Conservation (phyloP, 2,329 filamentous ascomycete genomes). For the Trichoderma afroharzianum region DNA sequence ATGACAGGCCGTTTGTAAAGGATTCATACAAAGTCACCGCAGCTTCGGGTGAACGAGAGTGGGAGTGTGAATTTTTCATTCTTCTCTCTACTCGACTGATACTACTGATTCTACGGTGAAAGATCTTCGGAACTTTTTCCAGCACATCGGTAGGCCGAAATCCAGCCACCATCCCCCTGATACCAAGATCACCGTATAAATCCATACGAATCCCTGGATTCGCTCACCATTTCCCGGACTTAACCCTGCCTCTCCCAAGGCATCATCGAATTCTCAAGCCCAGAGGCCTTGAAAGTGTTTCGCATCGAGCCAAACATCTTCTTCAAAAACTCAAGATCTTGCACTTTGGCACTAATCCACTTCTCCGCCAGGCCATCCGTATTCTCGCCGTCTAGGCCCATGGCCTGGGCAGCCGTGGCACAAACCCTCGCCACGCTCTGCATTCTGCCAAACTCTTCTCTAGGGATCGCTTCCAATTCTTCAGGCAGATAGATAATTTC, state of each 20-base stretch:
- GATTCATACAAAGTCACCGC: not conserved
- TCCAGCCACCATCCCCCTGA: not conserved
- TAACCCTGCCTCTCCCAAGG: not conserved
- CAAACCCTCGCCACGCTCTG: conserved; percentile 26
- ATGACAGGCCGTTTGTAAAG: not conserved
- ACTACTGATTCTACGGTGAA: not conserved
- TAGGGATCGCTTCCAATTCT: conserved; percentile 26
- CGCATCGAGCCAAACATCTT: conserved; percentile 19
- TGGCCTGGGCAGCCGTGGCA: conserved; percentile 26
- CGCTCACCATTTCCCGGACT: not conserved
- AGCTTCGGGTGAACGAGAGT: not conserved
- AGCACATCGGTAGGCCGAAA: not conserved
- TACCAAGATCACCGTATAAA: not conserved
- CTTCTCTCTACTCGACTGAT: not conserved
- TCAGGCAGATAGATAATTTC: conserved; percentile 29
- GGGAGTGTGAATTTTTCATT: not conserved
- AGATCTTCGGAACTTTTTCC: not conserved
- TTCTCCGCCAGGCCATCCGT: conserved; percentile 16
- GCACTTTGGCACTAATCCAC: conserved; percentile 27
- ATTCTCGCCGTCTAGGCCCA: conserved; percentile 24
- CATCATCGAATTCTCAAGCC: not conserved
- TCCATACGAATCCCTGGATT: not conserved
- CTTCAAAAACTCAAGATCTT: conserved; percentile 26
- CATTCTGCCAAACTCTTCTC: conserved; percentile 27
- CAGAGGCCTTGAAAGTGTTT: not conserved